Base-by-base conservation (phyloP, 805 yeast species). In the Hanseniaspora guilliermondii region DNA sequence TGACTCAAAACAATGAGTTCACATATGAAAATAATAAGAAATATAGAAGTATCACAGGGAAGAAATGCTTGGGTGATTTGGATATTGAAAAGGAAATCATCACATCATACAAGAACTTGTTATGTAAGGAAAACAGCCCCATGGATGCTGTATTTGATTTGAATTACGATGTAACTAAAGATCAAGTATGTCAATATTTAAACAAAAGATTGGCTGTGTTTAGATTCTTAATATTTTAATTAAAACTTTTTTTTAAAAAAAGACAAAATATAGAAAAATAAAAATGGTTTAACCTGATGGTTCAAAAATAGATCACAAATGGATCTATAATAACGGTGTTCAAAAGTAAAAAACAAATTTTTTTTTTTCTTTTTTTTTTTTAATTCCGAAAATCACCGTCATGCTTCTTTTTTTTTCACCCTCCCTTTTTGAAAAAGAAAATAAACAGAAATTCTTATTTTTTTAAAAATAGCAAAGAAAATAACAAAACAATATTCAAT, bases 1-100 rank as follows among this genome's bases (percentile, higher is more conserved):
- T 62, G 52, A 57, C 60, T 8, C 38, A 54, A 16, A 39, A 52
- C 6, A 55, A 58, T 8, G 65, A 59, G 39, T 58, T 63, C 42
- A 60, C 60, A 42, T 53, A 53, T 32, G 57, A 58, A 47, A 65
- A 63, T 8, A 19, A 32, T 5, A 52, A 57, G 21, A 45, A 47
- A 32, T 47, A 35, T n/a, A 47, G 56, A 41, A 47, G 39, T 4
- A 27, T 53, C 21, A 41, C 27, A 3, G 27, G 36, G 2, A 41
- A 35, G 22, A 2, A 3, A 22, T 12, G 24, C 1, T 25, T 53
- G 16, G 30, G 22, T 6, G 35, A 21, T 3, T n/a, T 53, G 5
- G 53, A 53, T 32, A 35, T 53, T 4, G 56, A 53, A 25, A 59
- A 58, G 17, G 55, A 25, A 3, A 49, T 42, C 19, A 35, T 41